Conservation (phyloP, 371 early-diverging fungal genomes). For the Haplosporangium sp. region DNA sequence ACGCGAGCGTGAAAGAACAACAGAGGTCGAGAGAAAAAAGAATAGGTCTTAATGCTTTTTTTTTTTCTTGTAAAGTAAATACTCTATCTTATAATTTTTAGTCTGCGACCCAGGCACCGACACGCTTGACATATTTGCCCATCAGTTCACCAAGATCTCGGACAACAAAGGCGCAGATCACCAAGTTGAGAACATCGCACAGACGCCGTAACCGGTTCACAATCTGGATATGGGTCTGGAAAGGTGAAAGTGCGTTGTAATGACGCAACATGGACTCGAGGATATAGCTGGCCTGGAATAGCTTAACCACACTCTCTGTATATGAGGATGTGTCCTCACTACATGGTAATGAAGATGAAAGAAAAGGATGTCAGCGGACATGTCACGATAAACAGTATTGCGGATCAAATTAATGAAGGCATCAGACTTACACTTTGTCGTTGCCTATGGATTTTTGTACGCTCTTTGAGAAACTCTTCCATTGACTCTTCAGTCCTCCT, state of each 20-base stretch:
- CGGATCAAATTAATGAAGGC: background rate
- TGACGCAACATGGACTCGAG: slow-evolving; percentile 45
- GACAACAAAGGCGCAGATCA: slow-evolving; percentile 56
- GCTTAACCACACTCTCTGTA: slow-evolving; percentile 37
- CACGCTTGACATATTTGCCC: slow-evolving; percentile 52
- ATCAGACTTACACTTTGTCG: slow-evolving; percentile 50
- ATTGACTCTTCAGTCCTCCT: slow-evolving; percentile 45
- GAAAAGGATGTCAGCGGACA: background rate
- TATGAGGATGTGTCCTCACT: slow-evolving; percentile 49
- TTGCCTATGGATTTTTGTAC: slow-evolving; percentile 50
- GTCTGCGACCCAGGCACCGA: slow-evolving; percentile 31
- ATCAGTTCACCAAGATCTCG: slow-evolving; percentile 50
- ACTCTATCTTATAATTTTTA: background rate
- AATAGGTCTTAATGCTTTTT: background rate
- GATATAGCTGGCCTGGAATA: slow-evolving; percentile 52
- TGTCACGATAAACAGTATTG: too few species aligned
- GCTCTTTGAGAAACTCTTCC: slow-evolving; percentile 55
- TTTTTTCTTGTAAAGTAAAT: background rate
- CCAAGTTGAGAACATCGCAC: slow-evolving; percentile 39
- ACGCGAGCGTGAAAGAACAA: too few species aligned
- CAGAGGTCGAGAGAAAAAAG: background rate
- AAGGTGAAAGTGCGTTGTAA: slow-evolving; percentile 21
- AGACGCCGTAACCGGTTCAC: slow-evolving; percentile 40
- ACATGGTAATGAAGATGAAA: background rate
- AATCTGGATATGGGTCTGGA: slow-evolving; percentile 38